Evolutionary conservation across 2,329 filamentous ascomycete genomes (phyloP).

Genomic region (Colletotrichum sp.): DNA sequence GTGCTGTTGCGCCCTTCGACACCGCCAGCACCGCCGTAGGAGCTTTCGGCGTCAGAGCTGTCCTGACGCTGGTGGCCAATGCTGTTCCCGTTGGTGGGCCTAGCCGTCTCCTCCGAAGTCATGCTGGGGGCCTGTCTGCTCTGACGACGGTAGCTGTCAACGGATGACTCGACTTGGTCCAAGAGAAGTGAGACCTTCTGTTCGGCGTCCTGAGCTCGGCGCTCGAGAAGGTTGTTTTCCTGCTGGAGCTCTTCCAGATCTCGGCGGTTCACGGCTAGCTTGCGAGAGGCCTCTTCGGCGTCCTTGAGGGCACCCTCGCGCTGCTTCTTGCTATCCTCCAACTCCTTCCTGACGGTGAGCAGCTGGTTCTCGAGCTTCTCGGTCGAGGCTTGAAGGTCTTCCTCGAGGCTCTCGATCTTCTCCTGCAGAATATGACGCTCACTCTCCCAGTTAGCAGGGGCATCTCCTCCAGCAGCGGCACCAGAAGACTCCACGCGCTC

Average conservation of each 20-base stretch:
- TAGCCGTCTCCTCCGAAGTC: constrained; percentile 47
- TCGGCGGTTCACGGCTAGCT: constrained; percentile 64
- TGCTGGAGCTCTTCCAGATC: constrained; percentile 83
- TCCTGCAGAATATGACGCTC: constrained; percentile 73
- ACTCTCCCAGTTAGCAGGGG: constrained; percentile 71
- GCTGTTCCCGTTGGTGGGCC: constrained; percentile 36
- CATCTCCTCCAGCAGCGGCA: constrained; percentile 33
- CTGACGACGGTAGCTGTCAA: constrained; percentile 90
- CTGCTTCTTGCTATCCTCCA: constrained; percentile 68
- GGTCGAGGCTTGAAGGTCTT: constrained; percentile 70
- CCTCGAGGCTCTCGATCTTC: constrained; percentile 73
- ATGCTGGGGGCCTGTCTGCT: constrained; percentile 63
- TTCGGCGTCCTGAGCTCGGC: constrained; percentile 87
- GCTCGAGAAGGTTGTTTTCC: constrained; percentile 82
- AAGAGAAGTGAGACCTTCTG: constrained; percentile 91
- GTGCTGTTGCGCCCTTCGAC: constrained; percentile 60
- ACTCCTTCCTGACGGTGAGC: constrained; percentile 69
- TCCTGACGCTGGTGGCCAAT: constrained; percentile 55
- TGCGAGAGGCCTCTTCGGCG: constrained; percentile 57
- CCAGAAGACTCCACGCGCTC: constrained; percentile 49
- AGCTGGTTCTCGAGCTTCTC: constrained; percentile 75
- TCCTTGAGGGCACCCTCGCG: constrained; percentile 69
- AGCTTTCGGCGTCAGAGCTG: constrained; percentile 65
- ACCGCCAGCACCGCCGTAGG: constrained; percentile 59
- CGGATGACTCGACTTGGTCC: constrained; percentile 91